A percentile compares a stretch with the other conserved stretches of the same genome.
These are phyloP conservation scores for Andrographis paniculata DNA, from an alignment of 305 asterid species.

Conservation along the genomic window DNA sequence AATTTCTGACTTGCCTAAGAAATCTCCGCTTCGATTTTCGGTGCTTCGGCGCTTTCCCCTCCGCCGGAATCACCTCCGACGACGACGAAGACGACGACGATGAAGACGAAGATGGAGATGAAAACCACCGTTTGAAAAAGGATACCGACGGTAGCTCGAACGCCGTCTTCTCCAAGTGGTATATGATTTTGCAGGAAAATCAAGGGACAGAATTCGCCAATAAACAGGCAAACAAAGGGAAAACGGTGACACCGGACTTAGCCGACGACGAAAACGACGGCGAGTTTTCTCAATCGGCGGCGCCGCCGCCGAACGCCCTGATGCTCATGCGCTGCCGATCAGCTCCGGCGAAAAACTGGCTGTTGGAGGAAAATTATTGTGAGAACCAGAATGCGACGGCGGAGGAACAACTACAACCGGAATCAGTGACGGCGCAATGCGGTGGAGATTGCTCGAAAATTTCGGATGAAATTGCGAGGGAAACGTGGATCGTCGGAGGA, in stretches of 20 bases:
- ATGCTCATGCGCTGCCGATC: slow-evolving; percentile 88
- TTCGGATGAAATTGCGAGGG: slow-evolving; percentile 54
- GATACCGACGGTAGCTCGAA: slow-evolving; percentile 28
- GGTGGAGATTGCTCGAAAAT: slow-evolving; percentile 41
- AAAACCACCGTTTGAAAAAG: not conserved
- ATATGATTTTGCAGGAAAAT: slow-evolving; percentile 67
- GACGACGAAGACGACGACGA: slow-evolving; percentile 45
- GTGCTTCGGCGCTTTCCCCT: slow-evolving; percentile 65
- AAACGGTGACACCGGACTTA: slow-evolving; percentile 10
- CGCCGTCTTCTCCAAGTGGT: slow-evolving; percentile 77
- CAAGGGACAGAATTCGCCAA: slow-evolving; percentile 19
- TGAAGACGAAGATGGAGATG: slow-evolving; percentile 4
- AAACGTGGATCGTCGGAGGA: slow-evolving; percentile 76
- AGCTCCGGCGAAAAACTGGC: slow-evolving; percentile 83
- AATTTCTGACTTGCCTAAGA: slow-evolving; percentile 68
- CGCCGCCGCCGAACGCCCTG: slow-evolving; percentile 68
- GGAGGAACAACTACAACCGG: slow-evolving; percentile 13
- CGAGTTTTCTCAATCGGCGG: not conserved
- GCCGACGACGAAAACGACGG: slow-evolving; percentile 4
- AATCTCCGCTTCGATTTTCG: slow-evolving; percentile 64
- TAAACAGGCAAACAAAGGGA: slow-evolving; percentile 12
- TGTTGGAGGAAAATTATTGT: slow-evolving; percentile 44
- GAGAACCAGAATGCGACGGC: no score
- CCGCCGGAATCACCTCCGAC: slow-evolving; percentile 42
- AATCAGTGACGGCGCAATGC: slow-evolving; percentile 23